Conservation (phyloP, 441 rosid species). For the Brassica balearica region DNA sequence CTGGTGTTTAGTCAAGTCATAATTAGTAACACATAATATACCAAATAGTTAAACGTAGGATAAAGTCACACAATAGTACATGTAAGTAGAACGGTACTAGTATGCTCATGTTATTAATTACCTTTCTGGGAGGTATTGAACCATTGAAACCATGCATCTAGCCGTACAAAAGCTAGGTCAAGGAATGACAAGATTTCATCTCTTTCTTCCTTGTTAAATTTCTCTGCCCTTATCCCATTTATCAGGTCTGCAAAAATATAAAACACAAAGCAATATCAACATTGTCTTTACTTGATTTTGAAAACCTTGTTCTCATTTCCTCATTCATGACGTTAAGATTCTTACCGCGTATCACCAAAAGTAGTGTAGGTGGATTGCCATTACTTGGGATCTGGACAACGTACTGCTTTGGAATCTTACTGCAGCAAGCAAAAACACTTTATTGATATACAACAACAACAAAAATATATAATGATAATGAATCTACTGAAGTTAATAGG, state of each 20-base stretch:
- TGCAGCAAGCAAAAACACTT: constrained; percentile 47
- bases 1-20: constrained; percentile 47
- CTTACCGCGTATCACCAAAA: constrained; percentile 85
- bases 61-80: background rate
- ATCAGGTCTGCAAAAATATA: constrained; percentile 58
- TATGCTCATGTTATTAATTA: constrained; percentile 45
- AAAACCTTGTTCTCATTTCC: constrained; percentile 6
- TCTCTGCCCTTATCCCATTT: constrained; percentile 60
- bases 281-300: background rate
- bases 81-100: background rate
- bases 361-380: constrained; percentile 95
- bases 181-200: constrained; percentile 74
- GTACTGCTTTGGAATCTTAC: constrained; percentile 89
- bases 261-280: background rate
- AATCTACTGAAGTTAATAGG: constrained; percentile 10
- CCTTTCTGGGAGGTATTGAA: constrained; percentile 90
- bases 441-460: constrained; percentile 14
- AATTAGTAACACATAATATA: background rate
- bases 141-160: constrained; percentile 98
- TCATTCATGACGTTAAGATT: background rate
- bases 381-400: constrained; percentile 83
- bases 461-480: constrained; percentile 24
- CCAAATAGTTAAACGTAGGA: background rate
- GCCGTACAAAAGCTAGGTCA: constrained; percentile 71
- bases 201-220: constrained; percentile 67